Conservation (phyloP, 2,329 filamentous ascomycete genomes). For the Trichoderma atrobrunneum region DNA sequence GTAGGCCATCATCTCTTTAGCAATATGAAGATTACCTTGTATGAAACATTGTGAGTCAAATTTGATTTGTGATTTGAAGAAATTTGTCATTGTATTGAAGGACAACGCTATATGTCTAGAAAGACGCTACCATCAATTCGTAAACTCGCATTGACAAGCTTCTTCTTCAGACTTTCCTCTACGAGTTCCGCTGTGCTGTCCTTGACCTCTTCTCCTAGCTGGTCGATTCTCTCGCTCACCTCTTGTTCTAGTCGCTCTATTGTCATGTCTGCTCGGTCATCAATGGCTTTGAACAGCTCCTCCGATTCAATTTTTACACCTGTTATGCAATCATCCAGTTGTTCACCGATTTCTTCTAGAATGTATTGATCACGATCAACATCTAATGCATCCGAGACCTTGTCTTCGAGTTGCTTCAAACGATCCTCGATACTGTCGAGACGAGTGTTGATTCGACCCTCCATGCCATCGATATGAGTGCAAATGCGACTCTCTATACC, state of each 20-base stretch:
- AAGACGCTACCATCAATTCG: not conserved
- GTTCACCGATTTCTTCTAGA: not conserved
- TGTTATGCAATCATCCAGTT: not conserved
- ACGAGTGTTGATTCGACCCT: not conserved
- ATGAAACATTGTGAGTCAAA: too few species aligned
- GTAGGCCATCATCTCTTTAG: too few species aligned
- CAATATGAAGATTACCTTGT: too few species aligned
- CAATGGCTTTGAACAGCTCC: not conserved
- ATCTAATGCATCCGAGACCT: not conserved
- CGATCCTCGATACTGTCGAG: not conserved
- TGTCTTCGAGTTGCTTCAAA: not conserved
- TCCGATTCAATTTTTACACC: not conserved
- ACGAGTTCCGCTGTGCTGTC: not conserved
- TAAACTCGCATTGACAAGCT: not conserved
- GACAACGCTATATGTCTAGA: not conserved
- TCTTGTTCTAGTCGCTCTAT: not conserved
- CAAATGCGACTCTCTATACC: not conserved
- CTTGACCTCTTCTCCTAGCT: not conserved
- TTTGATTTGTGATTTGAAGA: not conserved
- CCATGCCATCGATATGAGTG: not conserved
- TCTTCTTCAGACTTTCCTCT: not conserved
- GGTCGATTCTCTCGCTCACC: not conserved
- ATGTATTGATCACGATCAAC: not conserved
- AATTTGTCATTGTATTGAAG: not conserved
- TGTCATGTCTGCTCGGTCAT: not conserved